These are phyloP conservation scores for Tetrapyrgos nigripes DNA, from an alignment of 1,284 basidiomycete genomes.

Conservation along the genomic window DNA sequence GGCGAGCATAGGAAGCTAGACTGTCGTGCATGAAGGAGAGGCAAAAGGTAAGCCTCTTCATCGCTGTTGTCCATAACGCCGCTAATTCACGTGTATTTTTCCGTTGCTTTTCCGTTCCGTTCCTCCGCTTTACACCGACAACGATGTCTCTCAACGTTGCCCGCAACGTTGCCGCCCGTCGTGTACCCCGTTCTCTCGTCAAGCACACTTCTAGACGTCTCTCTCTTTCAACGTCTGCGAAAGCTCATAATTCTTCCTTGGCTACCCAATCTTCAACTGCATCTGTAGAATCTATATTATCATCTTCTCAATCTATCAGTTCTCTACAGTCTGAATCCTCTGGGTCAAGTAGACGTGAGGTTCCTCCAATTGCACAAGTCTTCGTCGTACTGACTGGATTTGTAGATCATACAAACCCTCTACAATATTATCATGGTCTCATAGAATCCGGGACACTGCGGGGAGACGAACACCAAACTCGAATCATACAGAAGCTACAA, in stretches of 20 bases:
- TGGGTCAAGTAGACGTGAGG: neutral
- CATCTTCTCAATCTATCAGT: neutral
- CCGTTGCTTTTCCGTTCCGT: neutral
- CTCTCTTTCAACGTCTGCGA: neutral
- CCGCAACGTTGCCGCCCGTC: neutral
- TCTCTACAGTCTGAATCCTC: neutral
- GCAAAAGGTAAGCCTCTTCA: too few relatives aligned
- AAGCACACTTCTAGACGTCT: neutral
- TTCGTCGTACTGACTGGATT: neutral
- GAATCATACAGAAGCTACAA: conserved; percentile 86
- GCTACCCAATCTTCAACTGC: conserved; percentile 3
- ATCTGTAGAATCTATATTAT: conserved; percentile 6
- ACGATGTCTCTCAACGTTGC: conserved; percentile 5
- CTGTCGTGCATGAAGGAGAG: conserved; percentile 76
- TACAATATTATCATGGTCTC: conserved; percentile 77
- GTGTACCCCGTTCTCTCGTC: neutral
- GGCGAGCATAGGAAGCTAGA: conserved; percentile 76
- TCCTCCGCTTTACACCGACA: neutral
- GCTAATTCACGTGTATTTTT: too few relatives aligned
- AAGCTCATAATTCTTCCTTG: conserved; percentile 11
- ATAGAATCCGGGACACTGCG: conserved; percentile 75
- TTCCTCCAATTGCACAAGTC: neutral
- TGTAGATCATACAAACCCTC: conserved; percentile 49
- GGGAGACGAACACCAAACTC: conserved; percentile 85
- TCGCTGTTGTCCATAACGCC: too few relatives aligned